Conservation (phyloP, 106 monocot genomes). For the Allium cepa region DNA sequence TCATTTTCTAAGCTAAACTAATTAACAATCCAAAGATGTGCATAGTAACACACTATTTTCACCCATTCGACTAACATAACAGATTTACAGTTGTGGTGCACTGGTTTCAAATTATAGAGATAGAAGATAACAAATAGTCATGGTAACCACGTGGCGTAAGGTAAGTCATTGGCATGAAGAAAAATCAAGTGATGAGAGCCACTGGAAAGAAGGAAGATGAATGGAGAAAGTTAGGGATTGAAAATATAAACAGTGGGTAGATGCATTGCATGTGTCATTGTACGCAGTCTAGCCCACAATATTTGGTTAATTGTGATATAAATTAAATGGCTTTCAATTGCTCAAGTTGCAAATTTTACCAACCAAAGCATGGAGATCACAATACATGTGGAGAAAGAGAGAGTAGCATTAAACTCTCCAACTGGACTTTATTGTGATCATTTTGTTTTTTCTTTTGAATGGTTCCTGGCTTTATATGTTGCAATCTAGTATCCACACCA, state of each 20-base stretch:
- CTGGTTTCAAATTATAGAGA: not conserved
- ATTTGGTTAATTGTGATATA: not conserved
- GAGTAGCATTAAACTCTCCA: not conserved
- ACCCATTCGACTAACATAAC: not conserved
- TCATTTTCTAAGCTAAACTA: too few relatives aligned
- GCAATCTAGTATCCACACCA: too few relatives aligned
- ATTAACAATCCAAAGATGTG: not conserved
- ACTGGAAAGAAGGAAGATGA: not conserved
- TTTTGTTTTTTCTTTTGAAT: too few relatives aligned
- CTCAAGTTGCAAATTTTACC: not conserved
- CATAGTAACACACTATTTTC: not conserved
- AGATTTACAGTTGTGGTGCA: not conserved
- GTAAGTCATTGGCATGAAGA: not conserved
- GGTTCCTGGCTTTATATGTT: too few relatives aligned
- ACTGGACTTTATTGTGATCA: not conserved
- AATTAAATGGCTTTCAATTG: constrained; percentile 2
- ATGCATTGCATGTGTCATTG: not conserved
- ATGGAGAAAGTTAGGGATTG: not conserved
- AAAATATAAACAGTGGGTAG: not conserved
- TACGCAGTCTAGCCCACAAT: constrained; percentile 5
- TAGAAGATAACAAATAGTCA: not conserved
- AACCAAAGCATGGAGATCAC: not conserved
- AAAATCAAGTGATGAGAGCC: not conserved
- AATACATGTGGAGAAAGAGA: not conserved
- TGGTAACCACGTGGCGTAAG: not conserved